Percentiles rank a stretch among this genome's conserved stretches.
phyloP scores from a whole-genome alignment of 345 rosid species.

The Salix caprea region DNA sequence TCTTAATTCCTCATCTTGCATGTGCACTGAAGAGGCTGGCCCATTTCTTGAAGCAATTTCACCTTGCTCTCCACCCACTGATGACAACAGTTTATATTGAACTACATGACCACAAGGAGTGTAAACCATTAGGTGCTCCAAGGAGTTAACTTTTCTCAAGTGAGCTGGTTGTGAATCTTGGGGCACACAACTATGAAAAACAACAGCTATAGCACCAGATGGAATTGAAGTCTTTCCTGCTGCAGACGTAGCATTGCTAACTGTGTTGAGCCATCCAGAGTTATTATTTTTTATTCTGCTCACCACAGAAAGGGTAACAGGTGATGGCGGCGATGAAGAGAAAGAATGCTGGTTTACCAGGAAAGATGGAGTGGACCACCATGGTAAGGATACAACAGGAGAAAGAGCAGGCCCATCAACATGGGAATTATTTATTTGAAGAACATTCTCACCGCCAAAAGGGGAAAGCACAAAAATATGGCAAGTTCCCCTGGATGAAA shows the following conservation, averaged over 20 bases:
- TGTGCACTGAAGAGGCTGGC: conserved; percentile 44
- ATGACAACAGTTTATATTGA: conserved; percentile 77
- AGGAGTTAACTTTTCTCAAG: conserved; percentile 37
- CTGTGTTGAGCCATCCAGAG: conserved; percentile 92
- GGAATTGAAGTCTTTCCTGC: conserved; percentile 65
- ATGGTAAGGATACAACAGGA: conserved; percentile 65
- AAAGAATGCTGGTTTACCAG: conserved; percentile 49
- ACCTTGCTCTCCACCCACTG: conserved; percentile 57
- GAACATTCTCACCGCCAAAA: conserved; percentile 91
- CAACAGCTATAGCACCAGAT: conserved; percentile 80
- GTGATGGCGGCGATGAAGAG: conserved; percentile 51
- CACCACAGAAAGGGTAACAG: conserved; percentile 79
- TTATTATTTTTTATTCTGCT: conserved; percentile 74
- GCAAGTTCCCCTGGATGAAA: conserved; percentile 84
- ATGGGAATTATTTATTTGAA: conserved; percentile 63
- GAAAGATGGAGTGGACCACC: conserved; percentile 90
- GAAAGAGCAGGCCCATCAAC: conserved; percentile 62
- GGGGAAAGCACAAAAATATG: conserved; percentile 87
- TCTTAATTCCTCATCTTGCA: conserved; percentile 72
- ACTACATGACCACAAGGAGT: conserved; percentile 91
- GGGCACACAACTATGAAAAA: conserved; percentile 60
- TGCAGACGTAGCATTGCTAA: conserved; percentile 72
- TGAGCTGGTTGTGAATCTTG: conserved; percentile 41
- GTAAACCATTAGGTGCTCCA: conserved; percentile 79
- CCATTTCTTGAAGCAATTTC: conserved; percentile 48